Percentiles rank a stretch among this genome's conserved stretches.
Conservation (phyloP, 768 basidiomycete species). For the Favolaschia claudopus region DNA sequence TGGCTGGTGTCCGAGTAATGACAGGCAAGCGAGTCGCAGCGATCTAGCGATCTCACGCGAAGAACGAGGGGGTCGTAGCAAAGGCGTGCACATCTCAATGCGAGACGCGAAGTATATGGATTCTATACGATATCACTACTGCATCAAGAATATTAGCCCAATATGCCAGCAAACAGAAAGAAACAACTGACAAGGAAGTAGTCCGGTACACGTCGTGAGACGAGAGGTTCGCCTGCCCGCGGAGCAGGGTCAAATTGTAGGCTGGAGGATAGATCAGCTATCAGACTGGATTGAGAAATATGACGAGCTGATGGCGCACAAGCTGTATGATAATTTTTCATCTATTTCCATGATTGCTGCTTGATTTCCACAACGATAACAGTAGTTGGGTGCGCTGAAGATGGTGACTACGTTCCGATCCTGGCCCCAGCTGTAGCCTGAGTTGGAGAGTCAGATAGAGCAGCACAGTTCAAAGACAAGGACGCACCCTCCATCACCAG, state of each 20-base stretch:
- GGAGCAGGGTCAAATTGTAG: conserved; percentile 99
- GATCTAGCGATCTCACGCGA: background rate
- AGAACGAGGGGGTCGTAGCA: conserved; percentile 3
- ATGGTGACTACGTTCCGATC: conserved; percentile 99
- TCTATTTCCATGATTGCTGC: conserved; percentile 99
- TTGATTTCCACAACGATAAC: conserved; percentile 99
- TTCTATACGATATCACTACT: conserved; percentile 24
- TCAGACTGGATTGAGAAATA: conserved; percentile 12
- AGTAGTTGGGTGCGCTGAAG: conserved; percentile 99
- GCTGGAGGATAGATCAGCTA: conserved; percentile 51
- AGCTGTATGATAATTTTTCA: conserved; percentile 94
- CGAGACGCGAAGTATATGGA: conserved; percentile 23
- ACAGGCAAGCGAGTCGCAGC: conserved; percentile 14
- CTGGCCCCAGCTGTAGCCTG: conserved; percentile 97
- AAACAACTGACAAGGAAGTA: conserved; percentile 83
- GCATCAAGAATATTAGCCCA: background rate
- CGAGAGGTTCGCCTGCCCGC: conserved; percentile 96
- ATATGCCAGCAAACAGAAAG: background rate
- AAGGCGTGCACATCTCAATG: conserved; percentile 14
- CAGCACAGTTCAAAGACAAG: background rate
- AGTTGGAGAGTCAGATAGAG: conserved; percentile 17
- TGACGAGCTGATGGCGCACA: conserved; percentile 58
- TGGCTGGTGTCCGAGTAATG: conserved; percentile 19
- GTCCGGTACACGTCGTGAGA: conserved; percentile 93
- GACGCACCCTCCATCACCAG: conserved; percentile 94